Conservation (phyloP, 805 yeast species). For the Clavispora asparagi region DNA sequence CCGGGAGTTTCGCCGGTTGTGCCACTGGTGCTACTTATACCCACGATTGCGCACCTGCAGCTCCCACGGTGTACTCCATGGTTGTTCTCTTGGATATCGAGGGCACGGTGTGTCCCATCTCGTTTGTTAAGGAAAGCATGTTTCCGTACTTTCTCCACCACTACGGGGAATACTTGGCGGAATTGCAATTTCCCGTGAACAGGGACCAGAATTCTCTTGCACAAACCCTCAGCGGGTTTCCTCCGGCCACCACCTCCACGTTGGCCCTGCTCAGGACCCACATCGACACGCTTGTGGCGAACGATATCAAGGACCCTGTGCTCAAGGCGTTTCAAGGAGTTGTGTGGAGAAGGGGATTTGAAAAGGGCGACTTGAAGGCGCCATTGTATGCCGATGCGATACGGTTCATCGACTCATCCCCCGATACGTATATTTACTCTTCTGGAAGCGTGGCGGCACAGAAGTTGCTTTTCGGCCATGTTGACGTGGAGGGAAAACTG, state of each 20-base stretch:
- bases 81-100: conserved; percentile 67
- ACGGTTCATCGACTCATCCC: conserved; percentile 36
- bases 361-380: conserved; percentile 66
- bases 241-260: conserved; percentile 24
- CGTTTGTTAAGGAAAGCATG: conserved; percentile 75
- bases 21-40: no score
- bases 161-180: conserved; percentile 38
- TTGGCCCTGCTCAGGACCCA: conserved; percentile 36
- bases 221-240: conserved; percentile 41
- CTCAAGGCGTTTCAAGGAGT: conserved; percentile 78
- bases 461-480: conserved; percentile 66
- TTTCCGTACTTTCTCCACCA: conserved; percentile 67
- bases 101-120: conserved; percentile 89
- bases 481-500: conserved; percentile 30
- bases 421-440: conserved; percentile 67
- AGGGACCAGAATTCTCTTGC: conserved; percentile 16
- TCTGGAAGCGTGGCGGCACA: conserved; percentile 90
- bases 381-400: conserved; percentile 76
- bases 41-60: no score
- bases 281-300: conserved; percentile 51
- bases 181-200: conserved; percentile 19
- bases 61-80: background rate
- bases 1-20: no score
- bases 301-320: conserved; percentile 72
- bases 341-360: conserved; percentile 79